phyloP scores from a whole-genome alignment of 768 basidiomycete genomes.

The Coprinopsis strossmayeri region DNA sequence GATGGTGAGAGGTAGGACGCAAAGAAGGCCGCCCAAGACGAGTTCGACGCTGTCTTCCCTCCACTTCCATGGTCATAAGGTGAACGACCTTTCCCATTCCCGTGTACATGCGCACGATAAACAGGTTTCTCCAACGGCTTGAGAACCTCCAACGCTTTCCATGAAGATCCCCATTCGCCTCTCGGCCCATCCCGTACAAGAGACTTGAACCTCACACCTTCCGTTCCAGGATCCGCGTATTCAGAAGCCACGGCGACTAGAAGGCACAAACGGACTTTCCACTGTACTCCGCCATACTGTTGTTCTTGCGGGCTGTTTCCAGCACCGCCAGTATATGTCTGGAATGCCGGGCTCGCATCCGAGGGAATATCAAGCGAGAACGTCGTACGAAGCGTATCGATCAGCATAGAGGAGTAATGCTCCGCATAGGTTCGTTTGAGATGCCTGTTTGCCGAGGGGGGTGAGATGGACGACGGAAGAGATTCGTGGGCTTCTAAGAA shows the following conservation, averaged over 20 bases:
- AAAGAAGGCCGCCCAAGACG: conserved; percentile 33
- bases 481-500: conserved; percentile 86
- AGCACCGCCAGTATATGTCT: conserved; percentile 44
- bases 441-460: conserved; percentile 40
- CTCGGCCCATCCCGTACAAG: conserved; percentile 50
- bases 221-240: conserved; percentile 35
- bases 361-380: conserved; percentile 91
- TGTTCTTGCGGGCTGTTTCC: conserved; percentile 5
- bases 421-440: conserved; percentile 80
- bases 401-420: conserved; percentile 70
- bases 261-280: conserved; percentile 83
- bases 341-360: conserved; percentile 85
- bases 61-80: neutral
- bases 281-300: conserved; percentile 70
- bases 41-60: neutral
- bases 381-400: conserved; percentile 67
- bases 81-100: neutral
- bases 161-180: conserved; percentile 69
- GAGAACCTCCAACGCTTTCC: conserved; percentile 50
- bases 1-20: conserved; percentile 21
- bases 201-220: conserved; percentile 47
- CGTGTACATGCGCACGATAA: neutral
- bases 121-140: conserved; percentile 50
- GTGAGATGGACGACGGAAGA: conserved; percentile 55
- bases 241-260: conserved; percentile 69